Evolutionary conservation across 306 rosid species (phyloP).

Genomic region (Calophaca sinica): DNA sequence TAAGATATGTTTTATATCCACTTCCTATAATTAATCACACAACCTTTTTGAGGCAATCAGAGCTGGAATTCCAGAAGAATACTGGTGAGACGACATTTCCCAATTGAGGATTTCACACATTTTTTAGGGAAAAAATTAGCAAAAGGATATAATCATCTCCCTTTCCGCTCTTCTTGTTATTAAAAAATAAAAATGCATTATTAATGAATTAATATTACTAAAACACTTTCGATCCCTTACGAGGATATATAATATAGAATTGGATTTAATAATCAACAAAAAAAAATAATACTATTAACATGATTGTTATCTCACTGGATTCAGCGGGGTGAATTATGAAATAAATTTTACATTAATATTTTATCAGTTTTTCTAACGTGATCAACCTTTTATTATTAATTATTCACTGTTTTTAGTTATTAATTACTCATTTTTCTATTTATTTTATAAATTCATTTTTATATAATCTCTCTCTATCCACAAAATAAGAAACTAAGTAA

Average conservation of each 20-base stretch:
- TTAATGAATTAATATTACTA: neutral
- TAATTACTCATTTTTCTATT: no score
- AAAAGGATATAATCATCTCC: no score
- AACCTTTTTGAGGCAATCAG: constrained; percentile 34
- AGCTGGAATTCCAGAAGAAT: neutral
- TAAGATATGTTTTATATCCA: constrained; percentile 33
- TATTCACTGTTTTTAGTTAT: no score
- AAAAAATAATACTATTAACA: neutral
- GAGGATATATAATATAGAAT: constrained; percentile 29
- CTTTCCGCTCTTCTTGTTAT: no score
- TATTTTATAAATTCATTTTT: no score
- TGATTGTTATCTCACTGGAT: constrained; percentile 24
- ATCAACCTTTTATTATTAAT: no score
- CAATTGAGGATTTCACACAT: neutral
- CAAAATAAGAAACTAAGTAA: no score
- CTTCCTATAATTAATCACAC: constrained; percentile 9
- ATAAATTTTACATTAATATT: constrained; percentile 36
- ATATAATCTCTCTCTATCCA: no score
- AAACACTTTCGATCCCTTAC: neutral
- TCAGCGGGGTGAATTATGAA: constrained; percentile 28
- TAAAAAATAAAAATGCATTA: no score
- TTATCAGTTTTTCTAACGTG: neutral
- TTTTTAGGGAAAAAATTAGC: no score
- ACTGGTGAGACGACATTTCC: neutral
- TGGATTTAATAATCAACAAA: neutral